Evolutionary conservation across 768 basidiomycete species (phyloP).

Genomic region (Trametes gibbosa): DNA sequence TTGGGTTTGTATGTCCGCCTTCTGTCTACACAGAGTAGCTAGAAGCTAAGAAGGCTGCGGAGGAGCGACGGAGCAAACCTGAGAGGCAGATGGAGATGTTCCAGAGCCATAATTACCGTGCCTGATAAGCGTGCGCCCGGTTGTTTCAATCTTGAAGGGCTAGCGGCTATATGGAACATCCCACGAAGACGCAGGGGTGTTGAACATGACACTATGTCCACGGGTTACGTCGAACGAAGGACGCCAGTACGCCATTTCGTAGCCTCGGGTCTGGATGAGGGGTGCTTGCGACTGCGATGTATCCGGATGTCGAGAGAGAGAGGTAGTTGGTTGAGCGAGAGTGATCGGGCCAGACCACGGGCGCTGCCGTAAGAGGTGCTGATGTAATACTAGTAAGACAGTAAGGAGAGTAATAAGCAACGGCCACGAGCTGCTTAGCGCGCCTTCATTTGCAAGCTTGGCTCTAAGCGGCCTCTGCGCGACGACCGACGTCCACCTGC

Average conservation of each 20-base stretch:
- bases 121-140: slow-evolving; percentile 6
- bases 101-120: slow-evolving; percentile 11
- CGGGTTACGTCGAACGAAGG: too few species aligned
- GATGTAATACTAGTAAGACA: slow-evolving; percentile 6
- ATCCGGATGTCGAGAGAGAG: background rate
- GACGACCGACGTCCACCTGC: slow-evolving; percentile 8
- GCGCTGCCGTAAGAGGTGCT: slow-evolving; percentile 7
- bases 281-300: background rate
- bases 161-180: background rate
- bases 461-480: slow-evolving; percentile 9
- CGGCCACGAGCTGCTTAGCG: background rate
- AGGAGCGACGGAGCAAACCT: background rate
- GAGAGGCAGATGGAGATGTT: background rate
- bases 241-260: too few species aligned
- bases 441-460: slow-evolving; percentile 15
- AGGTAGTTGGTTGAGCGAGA: background rate
- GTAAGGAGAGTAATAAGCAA: slow-evolving; percentile 7
- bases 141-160: slow-evolving; percentile 1
- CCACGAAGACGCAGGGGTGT: background rate
- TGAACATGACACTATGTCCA: too few species aligned
- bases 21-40: background rate
- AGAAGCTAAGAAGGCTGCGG: background rate
- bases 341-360: slow-evolving; percentile 1
- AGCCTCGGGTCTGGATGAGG: too few species aligned
- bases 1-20: background rate